Percentiles rank a stretch among this genome's conserved stretches.
These are phyloP conservation scores for Aureobasidium subglaciale DNA, from an alignment of 2,329 filamentous ascomycete genomes.

Conservation along the genomic window DNA sequence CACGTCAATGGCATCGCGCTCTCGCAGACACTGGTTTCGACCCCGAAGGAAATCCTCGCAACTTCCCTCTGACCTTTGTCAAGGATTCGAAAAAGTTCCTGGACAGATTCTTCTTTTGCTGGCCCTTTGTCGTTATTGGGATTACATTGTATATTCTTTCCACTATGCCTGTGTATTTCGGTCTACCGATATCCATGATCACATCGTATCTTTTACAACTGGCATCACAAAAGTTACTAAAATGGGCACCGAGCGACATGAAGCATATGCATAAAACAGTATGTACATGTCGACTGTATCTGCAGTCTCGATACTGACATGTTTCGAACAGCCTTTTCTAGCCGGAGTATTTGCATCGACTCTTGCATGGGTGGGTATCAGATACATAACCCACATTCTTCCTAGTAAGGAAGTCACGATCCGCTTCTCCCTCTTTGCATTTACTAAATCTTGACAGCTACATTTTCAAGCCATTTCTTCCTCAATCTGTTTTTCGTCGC, in stretches of 20 bases:
- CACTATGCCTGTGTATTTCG: slow-evolving; percentile 64
- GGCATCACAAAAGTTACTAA: slow-evolving; percentile 67
- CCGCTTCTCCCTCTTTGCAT: slow-evolving; percentile 9
- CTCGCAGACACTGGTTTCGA: slow-evolving; percentile 79
- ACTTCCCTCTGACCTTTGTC: slow-evolving; percentile 67
- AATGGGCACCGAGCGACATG: slow-evolving; percentile 81
- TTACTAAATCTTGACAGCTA: slow-evolving; percentile 42
- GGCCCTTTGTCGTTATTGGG: slow-evolving; percentile 74
- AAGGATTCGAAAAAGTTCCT: slow-evolving; percentile 74
- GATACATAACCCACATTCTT: slow-evolving; percentile 68
- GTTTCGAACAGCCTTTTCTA: slow-evolving; percentile 64
- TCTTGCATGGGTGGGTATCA: slow-evolving; percentile 69
- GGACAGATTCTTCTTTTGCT: slow-evolving; percentile 80
- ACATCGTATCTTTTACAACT: slow-evolving; percentile 67
- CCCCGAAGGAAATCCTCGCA: slow-evolving; percentile 64
- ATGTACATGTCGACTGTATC: slow-evolving; percentile 31
- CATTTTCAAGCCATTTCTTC: slow-evolving; percentile 59
- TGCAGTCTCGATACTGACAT: background rate
- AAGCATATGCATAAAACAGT: slow-evolving; percentile 83
- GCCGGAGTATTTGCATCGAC: slow-evolving; percentile 88
- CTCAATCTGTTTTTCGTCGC: slow-evolving; percentile 68
- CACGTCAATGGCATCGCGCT: slow-evolving; percentile 72
- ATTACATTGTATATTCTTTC: slow-evolving; percentile 64
- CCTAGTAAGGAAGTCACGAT: slow-evolving; percentile 45
- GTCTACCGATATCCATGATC: slow-evolving; percentile 63